Conservation (phyloP, 2,329 filamentous ascomycete genomes). For the Dactylellina cionopaga region DNA sequence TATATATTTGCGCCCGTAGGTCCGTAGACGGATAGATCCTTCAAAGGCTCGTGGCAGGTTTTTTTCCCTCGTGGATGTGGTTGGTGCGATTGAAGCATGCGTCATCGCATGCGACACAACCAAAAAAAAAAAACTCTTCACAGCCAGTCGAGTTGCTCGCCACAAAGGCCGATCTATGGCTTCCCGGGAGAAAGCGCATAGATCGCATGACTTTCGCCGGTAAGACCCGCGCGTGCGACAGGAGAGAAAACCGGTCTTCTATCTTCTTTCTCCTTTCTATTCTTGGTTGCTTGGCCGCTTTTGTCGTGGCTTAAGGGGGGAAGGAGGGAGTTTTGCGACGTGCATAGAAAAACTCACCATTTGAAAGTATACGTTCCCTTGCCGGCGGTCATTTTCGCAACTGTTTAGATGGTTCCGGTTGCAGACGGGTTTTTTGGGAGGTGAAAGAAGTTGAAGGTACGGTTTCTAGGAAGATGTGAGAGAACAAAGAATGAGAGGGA, state of each 20-base stretch:
- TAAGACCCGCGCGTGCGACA: too few species aligned
- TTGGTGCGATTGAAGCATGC: slow-evolving; percentile 12
- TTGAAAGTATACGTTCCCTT: slow-evolving; percentile 51
- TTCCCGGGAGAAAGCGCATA: neutral
- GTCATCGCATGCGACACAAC: slow-evolving; percentile 49
- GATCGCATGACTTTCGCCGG: slow-evolving; percentile 8
- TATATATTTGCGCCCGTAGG: neutral
- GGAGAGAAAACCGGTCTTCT: neutral
- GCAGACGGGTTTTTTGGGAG: slow-evolving; percentile 8
- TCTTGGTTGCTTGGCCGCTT: neutral
- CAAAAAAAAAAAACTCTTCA: slow-evolving; percentile 13
- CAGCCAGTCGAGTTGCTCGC: neutral
- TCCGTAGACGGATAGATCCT: neutral
- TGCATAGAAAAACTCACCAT: slow-evolving; percentile 49
- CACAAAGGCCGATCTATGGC: neutral
- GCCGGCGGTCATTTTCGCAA: slow-evolving; percentile 25
- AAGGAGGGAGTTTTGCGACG: neutral
- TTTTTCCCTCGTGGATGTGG: neutral
- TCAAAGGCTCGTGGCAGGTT: neutral
- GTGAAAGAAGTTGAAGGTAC: neutral
- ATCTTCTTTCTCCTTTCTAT: neutral
- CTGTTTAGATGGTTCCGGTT: slow-evolving; percentile 2
- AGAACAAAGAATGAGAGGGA: too few species aligned
- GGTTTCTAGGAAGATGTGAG: neutral
- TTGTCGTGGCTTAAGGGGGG: neutral